Evolutionary conservation across 768 basidiomycete species (phyloP), one percentile per base, ranked within the genome.

Genomic region (Leucocoprinus leucothites): DNA sequence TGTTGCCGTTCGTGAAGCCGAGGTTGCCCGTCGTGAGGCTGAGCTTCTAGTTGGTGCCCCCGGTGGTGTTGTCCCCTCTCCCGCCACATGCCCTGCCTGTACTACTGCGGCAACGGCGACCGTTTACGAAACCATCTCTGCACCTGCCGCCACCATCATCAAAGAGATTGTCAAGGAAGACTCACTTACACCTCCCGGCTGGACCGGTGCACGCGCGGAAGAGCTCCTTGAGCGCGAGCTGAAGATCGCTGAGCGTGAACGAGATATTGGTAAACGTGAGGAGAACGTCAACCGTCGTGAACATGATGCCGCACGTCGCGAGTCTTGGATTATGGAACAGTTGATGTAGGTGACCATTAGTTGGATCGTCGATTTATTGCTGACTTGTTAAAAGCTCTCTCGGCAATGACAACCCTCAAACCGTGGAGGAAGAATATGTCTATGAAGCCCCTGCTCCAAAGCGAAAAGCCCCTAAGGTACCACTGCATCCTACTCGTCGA

Each of bases 271-370:
- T 63, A 85, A 86, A 49, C 88, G 91, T 35, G 91, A 94, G 69
- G 91, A 94, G 65, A 81, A 75, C 47, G 85, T 93, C 58, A 93
- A 93, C 64, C 87, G 88, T 53, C 77, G 91, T 53, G 91, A 94
- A 66, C 87, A 91, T 40, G 91, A 94, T 64, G 89, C 91, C 51
- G 84, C 90, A 48, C 82, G 91, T 61, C 90, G 91, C 55, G 91
- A 94, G 68, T 78, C 74, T 25, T 94, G 91, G 91, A 92, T 94
- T 63, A 92, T 94, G 91, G 92, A 94, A 59, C 91, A 94, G 63
- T 82, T 94, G 34, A 85, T 90, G 92, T 94, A 76, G 60, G 85
- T 75, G 3, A 40, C 22, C 11, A 41, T 59, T 49, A 0, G 8
- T 35, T 41, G 9, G 3, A 21, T 24, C 4, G 31, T 31, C 7